Evolutionary conservation across 805 yeast species (phyloP), one percentile per base, ranked within the genome.

Genomic region (Saccharomycopsis olivae): DNA sequence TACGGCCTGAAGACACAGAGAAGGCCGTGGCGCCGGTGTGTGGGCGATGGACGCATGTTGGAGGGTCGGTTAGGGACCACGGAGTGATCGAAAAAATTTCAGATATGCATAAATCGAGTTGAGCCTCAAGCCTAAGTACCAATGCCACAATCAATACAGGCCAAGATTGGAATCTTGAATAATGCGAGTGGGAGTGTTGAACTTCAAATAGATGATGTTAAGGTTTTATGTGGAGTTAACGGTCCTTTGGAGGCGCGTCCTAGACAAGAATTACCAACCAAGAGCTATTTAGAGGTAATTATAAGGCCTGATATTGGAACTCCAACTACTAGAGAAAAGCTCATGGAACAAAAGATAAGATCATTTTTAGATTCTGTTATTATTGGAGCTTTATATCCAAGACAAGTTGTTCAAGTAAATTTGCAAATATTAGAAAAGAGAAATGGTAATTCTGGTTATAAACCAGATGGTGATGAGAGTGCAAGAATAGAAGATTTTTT

Each of bases 181-280:
- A 70, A 75, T 47, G 89, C 79, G 2, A 95, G 86, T 56, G 96
- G 96, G 1, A 83, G 94, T 1, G 77, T 89, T 1, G 69, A 69
- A 18, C 64, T 77, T 41, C 54, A 60, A 13, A 55, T 61, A n/a
- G 73, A 70, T 2, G 56, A 57, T 14, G 73, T 81, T 1, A 71
- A 71, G 41, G 76, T 82, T 2, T 59, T 88, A 2, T 74, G 79
- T 32, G 76, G 95, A 0, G 88, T 89, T 1, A 71, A 88, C 1
- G 98, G 98, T 0, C 98, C 98, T 0, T 70, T 89, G 23, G 96
- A 89, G 52, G 78, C 85, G 9, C 80, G 78, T 55, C 59, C 74
- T 11, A 71, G 89, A 50, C 95, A 87, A 54, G 97, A 89, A 55
- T 58, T 78, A 25, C 95, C 96, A 9, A 78, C 82, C 13, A 64